A percentile compares a stretch with the other conserved stretches of the same genome.
phyloP scores from a whole-genome alignment of 2,329 filamentous ascomycete species.

The Penicillium sp. region DNA sequence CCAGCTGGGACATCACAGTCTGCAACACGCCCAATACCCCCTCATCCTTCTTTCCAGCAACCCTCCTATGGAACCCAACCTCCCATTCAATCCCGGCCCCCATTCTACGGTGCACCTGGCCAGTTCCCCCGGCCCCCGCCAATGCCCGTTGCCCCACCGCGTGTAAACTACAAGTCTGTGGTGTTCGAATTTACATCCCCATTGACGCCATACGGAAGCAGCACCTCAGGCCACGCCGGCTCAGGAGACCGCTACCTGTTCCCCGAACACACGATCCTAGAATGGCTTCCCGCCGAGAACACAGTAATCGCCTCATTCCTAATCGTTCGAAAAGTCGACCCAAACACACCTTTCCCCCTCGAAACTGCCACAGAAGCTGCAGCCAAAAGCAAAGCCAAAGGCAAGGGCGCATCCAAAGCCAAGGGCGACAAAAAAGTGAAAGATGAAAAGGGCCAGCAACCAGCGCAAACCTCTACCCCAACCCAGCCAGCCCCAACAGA shows the following conservation, averaged over 20 bases:
- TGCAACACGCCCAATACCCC: slow-evolving; percentile 28
- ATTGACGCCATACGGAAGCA: slow-evolving; percentile 43
- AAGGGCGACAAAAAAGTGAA: slow-evolving; percentile 35
- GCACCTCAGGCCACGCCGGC: slow-evolving; percentile 41
- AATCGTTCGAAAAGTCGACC: slow-evolving; percentile 45
- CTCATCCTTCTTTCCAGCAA: slow-evolving; percentile 34
- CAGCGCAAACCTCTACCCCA: slow-evolving; percentile 4
- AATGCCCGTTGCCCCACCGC: slow-evolving; percentile 35
- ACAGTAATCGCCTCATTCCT: slow-evolving; percentile 51
- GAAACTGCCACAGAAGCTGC: slow-evolving; percentile 32
- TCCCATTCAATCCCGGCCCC: slow-evolving; percentile 39
- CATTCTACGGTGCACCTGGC: slow-evolving; percentile 34
- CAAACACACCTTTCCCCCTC: slow-evolving; percentile 40
- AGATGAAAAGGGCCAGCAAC: slow-evolving; percentile 25
- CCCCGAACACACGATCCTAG: slow-evolving; percentile 51
- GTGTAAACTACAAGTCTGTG: slow-evolving; percentile 47
- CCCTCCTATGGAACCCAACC: slow-evolving; percentile 33
- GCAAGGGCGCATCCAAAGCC: slow-evolving; percentile 35
- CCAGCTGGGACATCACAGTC: slow-evolving; percentile 21
- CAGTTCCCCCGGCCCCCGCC: background rate
- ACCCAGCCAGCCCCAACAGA: slow-evolving; percentile 20
- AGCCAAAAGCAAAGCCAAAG: slow-evolving; percentile 31
- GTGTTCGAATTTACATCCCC: slow-evolving; percentile 51
- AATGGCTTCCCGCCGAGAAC: slow-evolving; percentile 48
- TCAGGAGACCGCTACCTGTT: slow-evolving; percentile 52